These are phyloP conservation scores for Thalassiosira sp. DNA, from an alignment of 352 stramenopile species.

Conservation along the genomic window DNA sequence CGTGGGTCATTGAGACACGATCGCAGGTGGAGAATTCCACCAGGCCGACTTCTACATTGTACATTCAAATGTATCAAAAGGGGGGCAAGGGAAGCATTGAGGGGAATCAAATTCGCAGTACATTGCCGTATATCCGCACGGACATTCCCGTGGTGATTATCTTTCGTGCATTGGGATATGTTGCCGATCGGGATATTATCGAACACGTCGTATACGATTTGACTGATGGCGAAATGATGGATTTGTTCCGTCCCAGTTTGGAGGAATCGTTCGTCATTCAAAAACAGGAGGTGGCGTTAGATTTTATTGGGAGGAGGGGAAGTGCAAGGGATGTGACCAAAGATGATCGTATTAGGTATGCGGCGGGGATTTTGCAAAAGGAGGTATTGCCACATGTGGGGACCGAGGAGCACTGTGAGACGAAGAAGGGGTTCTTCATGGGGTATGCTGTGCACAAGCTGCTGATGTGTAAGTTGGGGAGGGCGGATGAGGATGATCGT, in stretches of 20 bases:
- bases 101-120: slow-evolving; percentile 97
- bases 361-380: slow-evolving; percentile 98
- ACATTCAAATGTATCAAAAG: slow-evolving; percentile 99
- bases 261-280: slow-evolving; percentile 99
- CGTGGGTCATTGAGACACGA: slow-evolving; percentile 94
- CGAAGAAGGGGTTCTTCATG: slow-evolving; percentile 95
- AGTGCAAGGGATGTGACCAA: slow-evolving; percentile 93
- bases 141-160: slow-evolving; percentile 99
- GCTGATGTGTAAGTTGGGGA: slow-evolving; percentile 97
- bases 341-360: slow-evolving; percentile 97
- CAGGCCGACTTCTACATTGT: slow-evolving; percentile 95
- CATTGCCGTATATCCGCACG: slow-evolving; percentile 97
- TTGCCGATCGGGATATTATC: slow-evolving; percentile 97
- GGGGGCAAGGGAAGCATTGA: slow-evolving; percentile 93
- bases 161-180: slow-evolving; percentile 96
- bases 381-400: slow-evolving; percentile 98
- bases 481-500: slow-evolving; percentile 97
- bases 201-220: slow-evolving; percentile 99
- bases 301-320: slow-evolving; percentile 98
- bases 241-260: slow-evolving; percentile 96
- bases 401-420: slow-evolving; percentile 97
- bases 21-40: slow-evolving; percentile 94
- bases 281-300: slow-evolving; percentile 95
- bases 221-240: slow-evolving; percentile 97
- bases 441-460: slow-evolving; percentile 99